Evolutionary conservation across 73 alveolate genomes (phyloP).

Genomic region (Symbiodinium natans): DNA sequence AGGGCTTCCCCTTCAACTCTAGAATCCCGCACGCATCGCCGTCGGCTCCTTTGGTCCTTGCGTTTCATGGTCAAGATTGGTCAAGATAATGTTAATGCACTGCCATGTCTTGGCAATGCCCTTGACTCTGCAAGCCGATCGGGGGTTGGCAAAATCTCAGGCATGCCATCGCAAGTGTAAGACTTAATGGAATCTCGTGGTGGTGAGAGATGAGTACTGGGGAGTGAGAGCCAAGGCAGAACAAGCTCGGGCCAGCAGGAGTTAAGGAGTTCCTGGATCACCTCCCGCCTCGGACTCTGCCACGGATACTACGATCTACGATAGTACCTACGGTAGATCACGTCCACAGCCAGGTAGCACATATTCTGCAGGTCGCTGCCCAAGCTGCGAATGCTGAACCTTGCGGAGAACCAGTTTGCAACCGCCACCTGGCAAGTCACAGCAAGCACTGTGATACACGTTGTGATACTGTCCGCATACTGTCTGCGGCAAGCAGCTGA

Average conservation of each 20-base stretch:
- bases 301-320: neutral
- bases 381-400: constrained; percentile 16
- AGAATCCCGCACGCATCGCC: neutral
- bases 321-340: no score
- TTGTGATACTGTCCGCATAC: neutral
- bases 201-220: no score
- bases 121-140: no score
- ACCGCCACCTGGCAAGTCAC: constrained; percentile 3
- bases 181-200: no score
- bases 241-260: constrained; percentile 61
- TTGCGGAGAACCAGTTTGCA: constrained; percentile 65
- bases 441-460: neutral
- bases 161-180: no score
- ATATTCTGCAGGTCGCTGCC: constrained; percentile 23
- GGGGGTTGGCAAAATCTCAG: neutral
- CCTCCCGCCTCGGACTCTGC: neutral
- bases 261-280: neutral
- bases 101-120: neutral
- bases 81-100: neutral
- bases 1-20: neutral
- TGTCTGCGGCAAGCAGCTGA: no score
- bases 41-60: neutral
- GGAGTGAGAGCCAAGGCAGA: constrained; percentile 68
- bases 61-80: neutral
- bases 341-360: neutral